These are phyloP conservation scores for Sporothrix variecibatus DNA, from an alignment of 2,329 filamentous ascomycete genomes.

Conservation along the genomic window DNA sequence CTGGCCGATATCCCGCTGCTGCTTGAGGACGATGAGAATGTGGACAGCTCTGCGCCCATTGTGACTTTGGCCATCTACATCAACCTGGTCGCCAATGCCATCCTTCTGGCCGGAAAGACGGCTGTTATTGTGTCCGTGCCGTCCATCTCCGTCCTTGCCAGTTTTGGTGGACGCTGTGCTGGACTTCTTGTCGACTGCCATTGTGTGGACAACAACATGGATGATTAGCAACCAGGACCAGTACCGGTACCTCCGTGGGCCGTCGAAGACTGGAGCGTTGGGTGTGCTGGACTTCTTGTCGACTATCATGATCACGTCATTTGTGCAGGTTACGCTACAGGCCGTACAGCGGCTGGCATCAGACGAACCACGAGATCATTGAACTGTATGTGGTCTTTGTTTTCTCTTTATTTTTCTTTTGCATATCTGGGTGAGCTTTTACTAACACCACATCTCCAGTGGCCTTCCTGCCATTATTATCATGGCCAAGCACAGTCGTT, in stretches of 20 bases:
- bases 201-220: constrained; percentile 76
- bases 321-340: constrained; percentile 74
- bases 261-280: constrained; percentile 71
- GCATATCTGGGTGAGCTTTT: neutral
- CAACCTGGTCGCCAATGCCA: constrained; percentile 76
- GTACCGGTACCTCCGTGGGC: constrained; percentile 77
- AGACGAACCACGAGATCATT: constrained; percentile 69
- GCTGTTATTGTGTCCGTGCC: constrained; percentile 75
- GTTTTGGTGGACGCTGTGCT: constrained; percentile 75
- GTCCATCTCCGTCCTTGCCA: constrained; percentile 78
- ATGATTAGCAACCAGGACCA: constrained; percentile 73
- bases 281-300: constrained; percentile 82
- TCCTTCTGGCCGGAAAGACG: constrained; percentile 75
- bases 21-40: constrained; percentile 61
- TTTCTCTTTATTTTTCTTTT: neutral
- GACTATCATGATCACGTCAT: constrained; percentile 83
- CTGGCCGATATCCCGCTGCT: constrained; percentile 66
- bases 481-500: constrained; percentile 76
- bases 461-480: constrained; percentile 72
- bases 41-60: constrained; percentile 72
- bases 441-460: constrained; percentile 31
- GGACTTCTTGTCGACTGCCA: constrained; percentile 78
- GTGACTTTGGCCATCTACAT: constrained; percentile 87
- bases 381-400: constrained; percentile 50
- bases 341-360: constrained; percentile 65